Evolutionary conservation across 345 rosid species (phyloP), one percentile per base, ranked within the genome.

Genomic region (Eucalyptus fibrosa): DNA sequence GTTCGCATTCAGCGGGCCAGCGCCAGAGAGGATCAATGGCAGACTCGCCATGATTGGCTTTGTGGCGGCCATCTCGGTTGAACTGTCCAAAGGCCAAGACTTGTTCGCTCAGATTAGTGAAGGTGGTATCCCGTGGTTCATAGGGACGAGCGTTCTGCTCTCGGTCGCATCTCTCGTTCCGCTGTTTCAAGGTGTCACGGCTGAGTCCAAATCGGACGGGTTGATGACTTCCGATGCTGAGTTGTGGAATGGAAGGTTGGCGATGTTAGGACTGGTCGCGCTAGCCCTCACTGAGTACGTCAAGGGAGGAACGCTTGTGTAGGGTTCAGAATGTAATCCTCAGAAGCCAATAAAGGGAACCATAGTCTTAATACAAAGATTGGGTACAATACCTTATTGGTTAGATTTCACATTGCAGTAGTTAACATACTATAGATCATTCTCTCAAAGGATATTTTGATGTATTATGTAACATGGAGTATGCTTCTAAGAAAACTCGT

Each of bases 11-110:
- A 92, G 96, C 65, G 98, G 98, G 53, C 97, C 99, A 7, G 98
- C 97, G 23, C 99, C 98, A 30, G 99, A 96, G 93, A 96, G 98
- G 90, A 95, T 97, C 69, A 96, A 97, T 87, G 96, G 97, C 1
- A 93, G 97, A 77, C 92, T 97, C 32, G 99, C 99, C 9, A 96
- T 96, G 99, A 91, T 96, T 3, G 98, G 98, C 1, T 96, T 96
- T 86, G 98, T 94, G 7, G 94, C 96, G 2, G 99, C 98, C 7
- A 86, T 94, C 42, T 96, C 95, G 13, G 92, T 95, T 72, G 99
- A 96, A 88, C 67, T 96, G 17, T 89, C 95, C 72, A 95, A 93
- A 9, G 98, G 98, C 7, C 95, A 96, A 59, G 95, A 94, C 87
- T 88, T 97, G 90, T 92, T 96, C 0, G 86, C 95, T 17, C 99